Evolutionary conservation across 805 yeast genomes (phyloP).

Genomic region (Komagataella ulmi): DNA sequence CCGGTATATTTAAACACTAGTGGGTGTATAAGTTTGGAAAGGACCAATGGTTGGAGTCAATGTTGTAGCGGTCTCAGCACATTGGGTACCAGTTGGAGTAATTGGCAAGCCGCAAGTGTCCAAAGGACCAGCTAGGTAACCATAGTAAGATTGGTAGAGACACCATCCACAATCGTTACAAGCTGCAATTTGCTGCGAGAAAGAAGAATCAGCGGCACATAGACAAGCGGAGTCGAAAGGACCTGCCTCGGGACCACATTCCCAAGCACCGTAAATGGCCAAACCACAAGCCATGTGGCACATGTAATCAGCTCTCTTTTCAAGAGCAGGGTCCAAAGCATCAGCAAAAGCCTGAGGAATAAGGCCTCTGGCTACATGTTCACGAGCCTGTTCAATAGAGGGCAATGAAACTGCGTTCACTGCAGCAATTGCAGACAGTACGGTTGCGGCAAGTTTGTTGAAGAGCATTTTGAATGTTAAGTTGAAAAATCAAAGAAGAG

Average conservation of each 20-base stretch:
- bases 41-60: not conserved
- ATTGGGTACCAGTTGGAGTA: not conserved
- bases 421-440: not conserved
- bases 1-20: not conserved
- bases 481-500: not conserved
- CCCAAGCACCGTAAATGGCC: not conserved
- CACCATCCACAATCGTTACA: not conserved
- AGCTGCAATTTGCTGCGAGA: not conserved
- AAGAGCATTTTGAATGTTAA: slow-evolving; percentile 12
- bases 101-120: not conserved
- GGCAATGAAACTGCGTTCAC: not conserved
- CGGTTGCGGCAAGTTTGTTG: not conserved
- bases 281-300: not conserved
- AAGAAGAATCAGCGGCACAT: not conserved
- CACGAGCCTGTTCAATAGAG: not conserved
- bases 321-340: not conserved
- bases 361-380: not conserved
- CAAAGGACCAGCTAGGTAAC: not conserved
- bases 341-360: not conserved
- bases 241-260: not conserved
- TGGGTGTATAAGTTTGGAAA: not conserved
- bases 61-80: not conserved
- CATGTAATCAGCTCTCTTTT: not conserved
- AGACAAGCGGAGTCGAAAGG: not conserved
- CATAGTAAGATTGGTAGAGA: not conserved